phyloP scores from a whole-genome alignment of 2,329 filamentous ascomycete genomes.

The Fusarium staphyleae region DNA sequence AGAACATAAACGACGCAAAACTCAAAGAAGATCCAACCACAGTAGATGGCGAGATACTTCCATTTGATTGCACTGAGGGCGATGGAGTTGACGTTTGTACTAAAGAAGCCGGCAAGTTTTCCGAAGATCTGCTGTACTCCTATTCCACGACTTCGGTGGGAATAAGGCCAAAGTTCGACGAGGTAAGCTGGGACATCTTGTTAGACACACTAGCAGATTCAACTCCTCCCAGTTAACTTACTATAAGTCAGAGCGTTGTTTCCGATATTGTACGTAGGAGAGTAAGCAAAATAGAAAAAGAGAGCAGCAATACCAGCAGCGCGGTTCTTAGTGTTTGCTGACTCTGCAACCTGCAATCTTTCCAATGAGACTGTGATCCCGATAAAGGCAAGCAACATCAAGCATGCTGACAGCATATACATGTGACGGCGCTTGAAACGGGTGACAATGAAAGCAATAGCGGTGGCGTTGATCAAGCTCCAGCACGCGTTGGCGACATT shows the following conservation, averaged over 20 bases:
- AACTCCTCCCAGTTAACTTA: slow-evolving; percentile 9
- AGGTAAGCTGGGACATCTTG: slow-evolving; percentile 50
- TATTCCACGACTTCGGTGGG: slow-evolving; percentile 64
- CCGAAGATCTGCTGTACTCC: slow-evolving; percentile 64
- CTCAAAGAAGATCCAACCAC: slow-evolving; percentile 53
- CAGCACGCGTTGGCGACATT: slow-evolving; percentile 55
- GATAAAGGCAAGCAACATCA: slow-evolving; percentile 58
- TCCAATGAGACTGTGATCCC: slow-evolving; percentile 59
- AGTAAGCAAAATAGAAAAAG: slow-evolving; percentile 30
- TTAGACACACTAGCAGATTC: slow-evolving; percentile 1
- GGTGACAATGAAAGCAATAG: slow-evolving; percentile 52
- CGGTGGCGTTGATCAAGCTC: slow-evolving; percentile 52
- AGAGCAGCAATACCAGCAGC: slow-evolving; percentile 23
- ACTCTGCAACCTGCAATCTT: slow-evolving; percentile 47
- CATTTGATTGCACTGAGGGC: slow-evolving; percentile 50
- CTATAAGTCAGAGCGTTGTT: slow-evolving; percentile 36
- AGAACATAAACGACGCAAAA: slow-evolving; percentile 73
- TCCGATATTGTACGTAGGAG: slow-evolving; percentile 32
- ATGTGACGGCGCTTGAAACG: slow-evolving; percentile 58
- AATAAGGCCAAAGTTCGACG: slow-evolving; percentile 66
- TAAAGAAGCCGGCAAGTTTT: slow-evolving; percentile 50
- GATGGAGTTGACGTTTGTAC: slow-evolving; percentile 55
- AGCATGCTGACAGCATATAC: slow-evolving; percentile 59
- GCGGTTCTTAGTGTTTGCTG: slow-evolving; percentile 5
- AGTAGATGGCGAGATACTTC: slow-evolving; percentile 54